Base-by-base conservation (phyloP, 805 yeast species). In the Metschnikowia colocasiae region DNA sequence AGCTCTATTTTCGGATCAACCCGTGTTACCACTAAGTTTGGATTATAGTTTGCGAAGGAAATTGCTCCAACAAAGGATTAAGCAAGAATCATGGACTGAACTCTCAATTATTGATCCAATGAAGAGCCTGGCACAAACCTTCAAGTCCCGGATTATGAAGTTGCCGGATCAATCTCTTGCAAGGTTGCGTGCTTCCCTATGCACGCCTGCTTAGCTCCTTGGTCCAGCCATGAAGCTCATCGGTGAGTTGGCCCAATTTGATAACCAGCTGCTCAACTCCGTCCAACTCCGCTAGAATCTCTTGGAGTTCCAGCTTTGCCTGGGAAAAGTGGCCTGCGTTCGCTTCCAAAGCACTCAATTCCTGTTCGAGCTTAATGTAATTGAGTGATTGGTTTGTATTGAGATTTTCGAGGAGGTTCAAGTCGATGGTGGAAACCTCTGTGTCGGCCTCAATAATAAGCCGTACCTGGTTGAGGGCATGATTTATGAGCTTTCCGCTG, bases 321-420 rank as follows among this genome's bases (percentile, higher is more conserved):
- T 52, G 44, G 42, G 50, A 46, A 65, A 72, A 49, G 10, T 59
- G 56, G 19, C 64, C 60, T 4, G 71, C 51, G 46, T 76, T 75
- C 4, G 61, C 63, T 38, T 78, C 84, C 27, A 79, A 60, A 27
- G 63, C 67, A 41, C 72, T 69, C 44, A 71, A 54, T 26, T 63
- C 64, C 54, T 69, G 67, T 46, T 70, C 74, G 23, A 73, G 52
- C 54, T 71, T 70, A 50, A 73, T 71, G 54, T 77, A 79, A 55
- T 76, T 77, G 51, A 80, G 62, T 0, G 82, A 75, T 40, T 81
- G 78, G 45, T 78, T 71, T n/a, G 83, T 81, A 57, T 82, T 82
- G 48, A 79, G 61, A 52, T 80, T 78, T 46, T 78, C 79, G 27
- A 81, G 52, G 12, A 78, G 60, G 53, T 74, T 77, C 56, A 82